These are phyloP conservation scores for Fusarium sp. DNA, from an alignment of 2,329 filamentous ascomycete genomes.

Conservation along the genomic window DNA sequence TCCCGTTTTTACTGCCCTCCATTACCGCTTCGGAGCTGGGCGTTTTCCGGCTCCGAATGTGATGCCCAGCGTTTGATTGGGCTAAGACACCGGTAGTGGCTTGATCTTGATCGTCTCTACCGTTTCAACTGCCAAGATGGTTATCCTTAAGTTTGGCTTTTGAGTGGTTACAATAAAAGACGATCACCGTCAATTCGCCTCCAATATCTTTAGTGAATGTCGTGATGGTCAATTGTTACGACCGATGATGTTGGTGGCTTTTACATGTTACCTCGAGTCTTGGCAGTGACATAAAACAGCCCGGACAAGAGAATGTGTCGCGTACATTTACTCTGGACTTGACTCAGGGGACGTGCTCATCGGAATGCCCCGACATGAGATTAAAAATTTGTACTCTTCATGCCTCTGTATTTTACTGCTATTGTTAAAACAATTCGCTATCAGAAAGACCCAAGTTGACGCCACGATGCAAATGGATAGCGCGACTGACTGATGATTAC, in stretches of 20 bases:
- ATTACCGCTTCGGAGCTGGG: constrained; percentile 10
- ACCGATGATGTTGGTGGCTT: neutral
- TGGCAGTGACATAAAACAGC: neutral
- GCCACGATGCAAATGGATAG: neutral
- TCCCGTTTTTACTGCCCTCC: neutral
- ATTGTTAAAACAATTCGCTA: neutral
- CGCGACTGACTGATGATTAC: neutral
- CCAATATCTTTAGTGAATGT: neutral
- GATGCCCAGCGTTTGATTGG: neutral
- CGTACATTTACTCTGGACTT: neutral
- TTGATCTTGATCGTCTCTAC: neutral
- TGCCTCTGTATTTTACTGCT: neutral
- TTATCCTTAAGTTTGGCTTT: neutral
- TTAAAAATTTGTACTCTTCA: neutral
- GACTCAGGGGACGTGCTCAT: neutral
- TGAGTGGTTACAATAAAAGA: neutral
- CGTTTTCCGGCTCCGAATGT: constrained; percentile 27
- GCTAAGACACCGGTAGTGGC: constrained; percentile 3
- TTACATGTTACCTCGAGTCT: neutral
- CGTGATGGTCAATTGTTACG: neutral
- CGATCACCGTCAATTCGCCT: neutral
- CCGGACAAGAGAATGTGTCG: neutral
- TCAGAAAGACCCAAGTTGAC: neutral
- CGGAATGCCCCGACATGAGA: neutral
- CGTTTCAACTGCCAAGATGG: constrained; percentile 14